These are phyloP conservation scores for Trichomonas vaginalis DNA, from an alignment of 208 protist genomes.

Conservation along the genomic window DNA sequence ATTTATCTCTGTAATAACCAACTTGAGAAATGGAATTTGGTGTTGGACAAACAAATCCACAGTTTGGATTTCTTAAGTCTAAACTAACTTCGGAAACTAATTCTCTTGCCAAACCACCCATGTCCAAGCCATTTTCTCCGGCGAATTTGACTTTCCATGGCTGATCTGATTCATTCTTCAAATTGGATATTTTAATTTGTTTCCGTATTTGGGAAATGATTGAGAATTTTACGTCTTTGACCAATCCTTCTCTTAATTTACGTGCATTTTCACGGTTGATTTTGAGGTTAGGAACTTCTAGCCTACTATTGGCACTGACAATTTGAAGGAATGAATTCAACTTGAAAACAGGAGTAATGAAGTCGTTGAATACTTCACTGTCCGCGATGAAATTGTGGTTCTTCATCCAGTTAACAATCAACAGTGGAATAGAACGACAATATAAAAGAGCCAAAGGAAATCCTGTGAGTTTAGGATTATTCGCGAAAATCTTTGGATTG, in stretches of 20 bases:
- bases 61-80: not conserved
- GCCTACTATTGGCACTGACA: too few species aligned
- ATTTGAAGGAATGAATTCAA: not conserved
- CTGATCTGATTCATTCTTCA: not conserved
- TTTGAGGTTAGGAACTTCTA: not conserved
- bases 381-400: not conserved
- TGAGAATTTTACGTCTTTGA: not conserved
- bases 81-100: not conserved
- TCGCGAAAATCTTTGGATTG: not conserved
- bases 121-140: not conserved
- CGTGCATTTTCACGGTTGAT: not conserved
- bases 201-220: not conserved
- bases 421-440: not conserved
- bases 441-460: not conserved
- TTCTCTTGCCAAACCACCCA: not conserved
- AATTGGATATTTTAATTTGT: too few species aligned
- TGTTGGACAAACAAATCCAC: not conserved
- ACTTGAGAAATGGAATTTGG: not conserved
- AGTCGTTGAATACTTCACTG: not conserved
- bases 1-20: not conserved
- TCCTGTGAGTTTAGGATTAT: not conserved
- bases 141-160: not conserved
- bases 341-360: too few species aligned
- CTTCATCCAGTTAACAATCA: not conserved
- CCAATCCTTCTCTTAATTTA: not conserved